Percentiles rank a stretch among this genome's conserved stretches.
Evolutionary conservation across 2,329 filamentous ascomycete species (phyloP).

Genomic region (Leptographium wingfieldii): DNA sequence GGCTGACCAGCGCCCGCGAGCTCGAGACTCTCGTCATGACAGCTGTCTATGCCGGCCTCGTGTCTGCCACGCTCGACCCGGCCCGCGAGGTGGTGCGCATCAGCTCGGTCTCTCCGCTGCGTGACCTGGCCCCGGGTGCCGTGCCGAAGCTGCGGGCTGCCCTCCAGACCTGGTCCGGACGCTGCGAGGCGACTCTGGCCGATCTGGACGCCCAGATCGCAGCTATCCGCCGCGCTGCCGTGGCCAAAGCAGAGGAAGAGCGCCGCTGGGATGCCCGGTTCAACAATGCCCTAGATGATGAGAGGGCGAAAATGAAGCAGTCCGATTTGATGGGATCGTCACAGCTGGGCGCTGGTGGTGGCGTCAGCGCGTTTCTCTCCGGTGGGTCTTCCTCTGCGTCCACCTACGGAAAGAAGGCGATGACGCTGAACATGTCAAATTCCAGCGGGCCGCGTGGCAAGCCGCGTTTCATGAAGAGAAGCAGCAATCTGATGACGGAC

Average conservation of each 20-base stretch:
- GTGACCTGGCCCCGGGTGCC: constrained; percentile 66
- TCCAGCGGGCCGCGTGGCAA: constrained; percentile 9
- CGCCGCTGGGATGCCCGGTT: constrained; percentile 34
- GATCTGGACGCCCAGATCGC: constrained; percentile 67
- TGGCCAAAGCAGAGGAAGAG: constrained; percentile 37
- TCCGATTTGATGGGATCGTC: not conserved
- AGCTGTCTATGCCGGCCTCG: constrained; percentile 73
- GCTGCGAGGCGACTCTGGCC: constrained; percentile 60
- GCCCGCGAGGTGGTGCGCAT: constrained; percentile 62
- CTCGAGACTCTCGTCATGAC: constrained; percentile 80
- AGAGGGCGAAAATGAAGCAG: constrained; percentile 18
- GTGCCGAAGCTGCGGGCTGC: constrained; percentile 55
- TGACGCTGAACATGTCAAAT: constrained; percentile 6
- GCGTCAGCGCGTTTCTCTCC: constrained; percentile 7
- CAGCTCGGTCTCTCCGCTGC: constrained; percentile 68
- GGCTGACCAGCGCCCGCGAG: constrained; percentile 51
- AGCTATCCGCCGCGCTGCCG: constrained; percentile 47
- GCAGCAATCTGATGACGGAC: constrained; percentile 16
- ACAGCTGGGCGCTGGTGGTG: constrained; percentile 8
- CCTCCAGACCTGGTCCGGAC: constrained; percentile 62
- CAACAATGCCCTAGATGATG: constrained; percentile 35
- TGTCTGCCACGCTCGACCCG: constrained; percentile 75
- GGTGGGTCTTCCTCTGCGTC: not conserved
- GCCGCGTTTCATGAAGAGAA: constrained; percentile 22
- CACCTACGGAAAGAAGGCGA: not conserved